These are phyloP conservation scores for Nelumbo lutea DNA, from an alignment of 164 flowering plant species.

Conservation along the genomic window DNA sequence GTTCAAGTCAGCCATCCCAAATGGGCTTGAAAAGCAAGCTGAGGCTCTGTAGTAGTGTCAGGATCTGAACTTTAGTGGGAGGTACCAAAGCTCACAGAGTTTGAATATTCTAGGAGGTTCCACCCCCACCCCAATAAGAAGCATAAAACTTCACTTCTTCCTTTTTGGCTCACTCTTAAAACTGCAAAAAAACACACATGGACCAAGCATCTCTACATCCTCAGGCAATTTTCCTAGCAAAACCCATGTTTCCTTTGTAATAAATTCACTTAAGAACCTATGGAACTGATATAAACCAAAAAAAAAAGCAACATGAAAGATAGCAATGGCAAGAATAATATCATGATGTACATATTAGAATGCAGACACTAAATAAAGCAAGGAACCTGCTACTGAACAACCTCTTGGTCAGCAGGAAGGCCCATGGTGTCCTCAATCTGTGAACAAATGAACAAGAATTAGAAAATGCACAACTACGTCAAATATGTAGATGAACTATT, in stretches of 20 bases:
- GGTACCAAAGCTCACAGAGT: neutral
- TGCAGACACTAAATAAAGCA: neutral
- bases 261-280: too few relatives aligned
- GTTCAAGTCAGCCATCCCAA: too few relatives aligned
- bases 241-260: too few relatives aligned
- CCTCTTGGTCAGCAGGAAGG: slow-evolving; percentile 18
- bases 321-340: neutral
- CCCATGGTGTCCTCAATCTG: slow-evolving; percentile 16
- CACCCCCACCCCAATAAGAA: too few relatives aligned
- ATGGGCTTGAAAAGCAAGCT: too few relatives aligned
- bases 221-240: too few relatives aligned
- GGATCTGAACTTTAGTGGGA: too few relatives aligned
- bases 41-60: too few relatives aligned
- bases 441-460: neutral
- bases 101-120: too few relatives aligned
- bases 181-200: neutral
- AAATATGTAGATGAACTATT: neutral
- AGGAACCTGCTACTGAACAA: slow-evolving; percentile 15
- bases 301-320: too few relatives aligned
- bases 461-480: neutral
- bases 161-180: too few relatives aligned
- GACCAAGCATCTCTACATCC: too few relatives aligned
- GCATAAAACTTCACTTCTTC: neutral
- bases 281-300: neutral
- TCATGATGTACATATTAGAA: neutral